phyloP scores from a whole-genome alignment of 2,329 filamentous ascomycete species.

The Akanthomyces lecanii region DNA sequence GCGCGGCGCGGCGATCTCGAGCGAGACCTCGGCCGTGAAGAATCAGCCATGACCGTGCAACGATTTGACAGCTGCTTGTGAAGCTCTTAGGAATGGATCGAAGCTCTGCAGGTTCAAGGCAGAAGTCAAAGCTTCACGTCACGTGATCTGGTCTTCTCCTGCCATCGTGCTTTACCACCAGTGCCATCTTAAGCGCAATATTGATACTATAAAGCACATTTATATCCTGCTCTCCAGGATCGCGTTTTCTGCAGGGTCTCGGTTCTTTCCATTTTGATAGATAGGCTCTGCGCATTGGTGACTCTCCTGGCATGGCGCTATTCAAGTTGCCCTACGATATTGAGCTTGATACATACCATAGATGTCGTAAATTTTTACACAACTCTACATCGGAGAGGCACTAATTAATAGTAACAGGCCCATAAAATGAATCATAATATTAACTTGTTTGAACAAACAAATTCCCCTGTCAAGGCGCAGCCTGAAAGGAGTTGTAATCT shows the following conservation, averaged over 20 bases:
- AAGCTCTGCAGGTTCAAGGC: not conserved
- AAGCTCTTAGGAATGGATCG: not conserved
- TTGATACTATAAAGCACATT: not conserved
- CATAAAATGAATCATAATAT: not conserved
- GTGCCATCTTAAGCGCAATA: not conserved
- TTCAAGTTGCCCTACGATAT: not conserved
- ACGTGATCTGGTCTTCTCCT: not conserved
- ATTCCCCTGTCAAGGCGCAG: not conserved
- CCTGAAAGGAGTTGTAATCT: not conserved
- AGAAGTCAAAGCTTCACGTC: not conserved
- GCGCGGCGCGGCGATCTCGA: slow-evolving; percentile 27
- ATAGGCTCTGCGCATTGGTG: no score
- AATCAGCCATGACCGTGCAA: slow-evolving; percentile 23
- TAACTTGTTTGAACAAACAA: not conserved
- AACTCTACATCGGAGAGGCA: not conserved
- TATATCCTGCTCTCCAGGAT: not conserved
- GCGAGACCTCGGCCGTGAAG: slow-evolving; percentile 22
- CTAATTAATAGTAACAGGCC: not conserved
- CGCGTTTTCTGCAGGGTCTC: no score
- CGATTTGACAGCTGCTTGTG: not conserved
- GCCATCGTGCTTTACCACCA: not conserved
- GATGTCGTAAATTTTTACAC: not conserved
- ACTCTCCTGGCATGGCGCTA: not conserved
- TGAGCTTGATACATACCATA: not conserved
- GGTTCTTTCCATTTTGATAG: no score